phyloP scores from a whole-genome alignment of 805 yeast genomes.

The Lipomyces kockii region DNA sequence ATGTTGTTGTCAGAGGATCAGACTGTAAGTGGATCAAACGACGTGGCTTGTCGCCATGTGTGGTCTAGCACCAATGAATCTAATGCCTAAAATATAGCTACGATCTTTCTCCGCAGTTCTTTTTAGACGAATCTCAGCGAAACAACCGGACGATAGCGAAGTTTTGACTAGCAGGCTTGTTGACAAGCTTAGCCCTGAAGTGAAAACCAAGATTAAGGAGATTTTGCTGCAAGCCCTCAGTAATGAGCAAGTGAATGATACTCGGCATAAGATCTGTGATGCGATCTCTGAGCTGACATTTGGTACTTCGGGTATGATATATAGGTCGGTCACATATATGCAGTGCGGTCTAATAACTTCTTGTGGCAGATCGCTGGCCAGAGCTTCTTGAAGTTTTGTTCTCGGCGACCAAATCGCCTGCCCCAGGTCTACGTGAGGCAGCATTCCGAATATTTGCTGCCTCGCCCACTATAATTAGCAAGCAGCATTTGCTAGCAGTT shows the following conservation, averaged over 20 bases:
- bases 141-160: slow-evolving; percentile 63
- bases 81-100: slow-evolving; percentile 27
- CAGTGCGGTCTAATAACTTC: background rate
- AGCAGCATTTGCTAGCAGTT: slow-evolving; percentile 57
- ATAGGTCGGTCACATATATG: background rate
- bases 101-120: slow-evolving; percentile 82
- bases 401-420: slow-evolving; percentile 60
- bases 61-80: background rate
- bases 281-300: slow-evolving; percentile 90
- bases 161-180: slow-evolving; percentile 77
- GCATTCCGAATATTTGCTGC: slow-evolving; percentile 87
- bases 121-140: slow-evolving; percentile 77
- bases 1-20: slow-evolving; percentile 63
- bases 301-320: slow-evolving; percentile 39
- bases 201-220: slow-evolving; percentile 64
- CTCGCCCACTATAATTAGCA: slow-evolving; percentile 76
- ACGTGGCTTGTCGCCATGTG: background rate
- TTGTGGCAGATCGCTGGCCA: slow-evolving; percentile 65
- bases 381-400: slow-evolving; percentile 77
- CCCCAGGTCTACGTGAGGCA: slow-evolving; percentile 79
- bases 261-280: slow-evolving; percentile 91
- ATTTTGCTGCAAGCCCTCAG: slow-evolving; percentile 73
- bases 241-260: slow-evolving; percentile 68
- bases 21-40: slow-evolving; percentile 52
- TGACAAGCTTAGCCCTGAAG: slow-evolving; percentile 66